Base-by-base conservation (phyloP, 1,139 yeast species). In the Geotrichum histeridarum region DNA sequence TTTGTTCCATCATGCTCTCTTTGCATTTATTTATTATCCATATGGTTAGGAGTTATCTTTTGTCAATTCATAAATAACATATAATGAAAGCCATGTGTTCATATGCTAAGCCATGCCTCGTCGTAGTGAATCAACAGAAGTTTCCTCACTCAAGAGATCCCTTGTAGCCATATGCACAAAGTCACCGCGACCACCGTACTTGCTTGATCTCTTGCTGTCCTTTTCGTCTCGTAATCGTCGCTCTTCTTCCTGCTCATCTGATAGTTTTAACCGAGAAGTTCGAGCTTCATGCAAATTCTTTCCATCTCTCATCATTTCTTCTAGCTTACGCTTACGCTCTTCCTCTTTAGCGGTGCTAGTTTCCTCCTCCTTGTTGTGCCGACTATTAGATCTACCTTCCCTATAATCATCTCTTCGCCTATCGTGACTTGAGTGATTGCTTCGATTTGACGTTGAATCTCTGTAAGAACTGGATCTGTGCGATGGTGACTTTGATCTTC, bases 161-260 rank as follows among this genome's bases (percentile, higher is more conserved):
- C 38, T 31, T 6, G 47, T 42, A 22, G 53, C 42, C 8, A 27
- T 43, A 33, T 60, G 54, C 33, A 61, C 55, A 42, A 62, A 62
- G 44, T 55, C 48, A 43, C 64, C 58, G 8, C 54, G 51, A 5
- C 95, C 81, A 58, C 86, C 94, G 42, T 84, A 83, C 79, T 84
- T 84, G 42, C 83, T 84, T 65, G 86, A 82, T 72, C 83, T 84
- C 47, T 79, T 76, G 12, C 93, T 88, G 63, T 84, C 70, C 65
- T 73, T 77, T 62, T 84, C 90, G 64, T 82, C 85, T 64, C 93
- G 77, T 65, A 84, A 91, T 70, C 79, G 80, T 66, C 86, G 93
- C 57, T 77, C 90, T 72, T 82, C 83, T 66, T 80, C 79, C 61
- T 81, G 85, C 68, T 81, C 83, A 70, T 81, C 83, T 54, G 83